Evolutionary conservation across 1,284 basidiomycete genomes (phyloP), one percentile per base, ranked within the genome.

Genomic region (Cryptococcus deneoformans): DNA sequence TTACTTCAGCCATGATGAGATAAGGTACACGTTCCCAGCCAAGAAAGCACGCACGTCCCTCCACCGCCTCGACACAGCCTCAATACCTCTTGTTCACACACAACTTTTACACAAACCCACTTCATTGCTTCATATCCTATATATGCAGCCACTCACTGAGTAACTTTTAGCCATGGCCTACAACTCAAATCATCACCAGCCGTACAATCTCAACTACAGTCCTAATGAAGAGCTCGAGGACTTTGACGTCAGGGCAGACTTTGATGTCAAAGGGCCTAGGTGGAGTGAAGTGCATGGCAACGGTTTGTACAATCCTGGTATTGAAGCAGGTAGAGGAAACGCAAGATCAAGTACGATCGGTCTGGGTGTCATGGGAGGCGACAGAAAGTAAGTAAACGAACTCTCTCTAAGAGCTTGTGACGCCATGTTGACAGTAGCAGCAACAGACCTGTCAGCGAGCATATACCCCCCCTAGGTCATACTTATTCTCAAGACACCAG

Each of bases 221-320:
- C 51, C 54, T 2, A 51, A 52, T 0, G 68, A 71, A 57, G 68
- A 71, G 71, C 73, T 39, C 11, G 85, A 85, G 46, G 83, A 79
- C 36, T 92, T 89, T 83, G 88, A 94, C 70, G 86, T 94, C 40
- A 90, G 87, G 70, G 89, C 90, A 8, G 91, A 94, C 78, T 94
- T 94, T 76, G 92, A 94, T 79, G 93, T 92, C 65, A 73, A 83
- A 5, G 91, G 91, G 0, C 91, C 90, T 20, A 81, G 82, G 62
- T 93, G 92, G 74, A 74, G 72, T 50, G 72, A 76, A 47, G 57
- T 63, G 60, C 87, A 87, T 67, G 53, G 50, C 3, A 29, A 42
- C n/a, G 43, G 36, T 20, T 38, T 46, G 36, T 9, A 14, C 10
- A 38, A 20, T 46, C 52, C 20, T 5, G 37, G 34, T 12, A n/a